Evolutionary conservation across 208 protist genomes (phyloP).

Genomic region (Trichomonas gallinae): DNA sequence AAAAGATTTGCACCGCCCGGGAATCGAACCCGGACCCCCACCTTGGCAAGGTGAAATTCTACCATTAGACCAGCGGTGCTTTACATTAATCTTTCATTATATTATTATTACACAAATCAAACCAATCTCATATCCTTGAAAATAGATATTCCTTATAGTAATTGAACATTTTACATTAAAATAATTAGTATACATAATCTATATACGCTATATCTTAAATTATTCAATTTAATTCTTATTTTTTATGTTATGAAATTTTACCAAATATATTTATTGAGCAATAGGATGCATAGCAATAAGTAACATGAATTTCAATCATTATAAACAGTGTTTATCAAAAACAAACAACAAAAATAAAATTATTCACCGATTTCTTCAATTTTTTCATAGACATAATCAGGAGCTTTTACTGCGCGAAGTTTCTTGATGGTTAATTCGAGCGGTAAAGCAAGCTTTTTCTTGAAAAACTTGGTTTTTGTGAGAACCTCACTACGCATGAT

Average conservation of each 20-base stretch:
- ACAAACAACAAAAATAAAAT: neutral
- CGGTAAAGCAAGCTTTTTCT: neutral
- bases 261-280: no score
- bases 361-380: neutral
- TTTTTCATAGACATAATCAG: neutral
- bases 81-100: no score
- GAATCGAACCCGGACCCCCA: neutral
- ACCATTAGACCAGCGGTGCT: constrained; percentile 6
- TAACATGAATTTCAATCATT: no score
- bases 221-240: no score
- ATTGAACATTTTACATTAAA: no score
- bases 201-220: no score
- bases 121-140: no score
- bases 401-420: neutral
- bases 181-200: no score
- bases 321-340: neutral
- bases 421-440: neutral
- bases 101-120: no score
- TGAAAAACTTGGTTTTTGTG: neutral
- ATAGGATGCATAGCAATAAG: no score
- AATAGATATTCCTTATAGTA: no score
- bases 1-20: neutral
- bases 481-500: neutral
- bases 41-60: neutral
- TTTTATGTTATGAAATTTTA: no score